phyloP scores from a whole-genome alignment of 345 rosid species.

The Eucalyptus victrix region DNA sequence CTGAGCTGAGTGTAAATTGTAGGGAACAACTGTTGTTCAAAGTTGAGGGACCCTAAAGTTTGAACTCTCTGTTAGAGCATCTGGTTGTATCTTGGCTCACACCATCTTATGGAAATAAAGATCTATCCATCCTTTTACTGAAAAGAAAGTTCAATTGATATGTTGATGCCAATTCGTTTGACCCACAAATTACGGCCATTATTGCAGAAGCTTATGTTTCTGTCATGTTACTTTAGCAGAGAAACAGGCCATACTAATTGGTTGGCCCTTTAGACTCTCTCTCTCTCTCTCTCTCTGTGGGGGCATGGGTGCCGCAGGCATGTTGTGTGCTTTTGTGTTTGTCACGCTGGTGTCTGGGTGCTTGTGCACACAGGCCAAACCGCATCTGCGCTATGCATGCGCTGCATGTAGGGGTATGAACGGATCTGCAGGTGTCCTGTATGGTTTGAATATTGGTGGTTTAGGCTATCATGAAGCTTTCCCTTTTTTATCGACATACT shows the following conservation, averaged over 20 bases:
- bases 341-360: not conserved
- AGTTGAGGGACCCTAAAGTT: not conserved
- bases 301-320: not conserved
- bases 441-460: not conserved
- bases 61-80: not conserved
- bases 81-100: not conserved
- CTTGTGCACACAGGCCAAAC: not conserved
- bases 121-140: not conserved
- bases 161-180: not conserved
- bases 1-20: not conserved
- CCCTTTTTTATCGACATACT: not conserved
- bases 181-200: not conserved
- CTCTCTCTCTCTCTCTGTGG: no score
- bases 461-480: not conserved
- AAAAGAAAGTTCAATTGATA: not conserved
- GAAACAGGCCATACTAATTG: not conserved
- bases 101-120: not conserved
- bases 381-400: not conserved
- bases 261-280: not conserved
- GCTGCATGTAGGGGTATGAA: not conserved
- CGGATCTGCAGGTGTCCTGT: not conserved
- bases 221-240: not conserved
- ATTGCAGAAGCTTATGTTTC: not conserved
- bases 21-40: not conserved
- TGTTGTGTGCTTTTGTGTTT: not conserved